These are phyloP conservation scores for Spathaspora boniae DNA, from an alignment of 805 yeast genomes.

Conservation along the genomic window DNA sequence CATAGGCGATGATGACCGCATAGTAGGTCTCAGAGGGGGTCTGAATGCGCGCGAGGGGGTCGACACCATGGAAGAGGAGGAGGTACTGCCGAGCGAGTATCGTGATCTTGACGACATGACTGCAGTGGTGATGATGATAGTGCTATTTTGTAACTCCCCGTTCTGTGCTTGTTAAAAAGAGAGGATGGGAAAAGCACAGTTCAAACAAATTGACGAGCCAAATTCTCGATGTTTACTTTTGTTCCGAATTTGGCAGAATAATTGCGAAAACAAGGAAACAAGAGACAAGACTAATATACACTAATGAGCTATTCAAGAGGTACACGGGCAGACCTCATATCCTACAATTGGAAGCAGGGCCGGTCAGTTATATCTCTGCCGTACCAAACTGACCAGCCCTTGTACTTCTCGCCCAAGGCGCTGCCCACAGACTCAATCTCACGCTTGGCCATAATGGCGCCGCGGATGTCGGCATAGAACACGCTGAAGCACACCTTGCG, in stretches of 20 bases:
- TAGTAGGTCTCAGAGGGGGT: constrained; percentile 22
- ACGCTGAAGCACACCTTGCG: constrained; percentile 59
- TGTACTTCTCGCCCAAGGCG: constrained; percentile 42
- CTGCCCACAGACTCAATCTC: constrained; percentile 34
- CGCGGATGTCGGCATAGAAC: constrained; percentile 53
- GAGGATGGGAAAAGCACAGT: not conserved
- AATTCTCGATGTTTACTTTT: constrained; percentile 6
- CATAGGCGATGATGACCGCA: constrained; percentile 31
- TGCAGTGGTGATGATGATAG: not conserved
- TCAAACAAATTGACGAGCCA: not conserved
- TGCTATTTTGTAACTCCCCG: no score
- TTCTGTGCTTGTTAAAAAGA: not conserved
- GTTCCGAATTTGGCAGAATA: constrained; percentile 5
- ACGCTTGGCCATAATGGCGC: constrained; percentile 58
- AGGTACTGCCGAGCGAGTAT: constrained; percentile 20
- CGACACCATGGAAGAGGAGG: constrained; percentile 8
- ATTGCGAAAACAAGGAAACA: no score
- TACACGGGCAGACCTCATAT: no score
- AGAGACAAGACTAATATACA: no score
- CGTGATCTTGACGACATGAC: constrained; percentile 20
- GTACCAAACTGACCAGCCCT: constrained; percentile 62
- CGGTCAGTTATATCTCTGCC: constrained; percentile 65
- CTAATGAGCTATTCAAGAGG: no score
- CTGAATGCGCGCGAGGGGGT: constrained; percentile 12
- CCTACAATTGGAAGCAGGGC: constrained; percentile 40